phyloP scores from a whole-genome alignment of 2,329 filamentous ascomycete species.

The Neodidymelliopsis sp. region DNA sequence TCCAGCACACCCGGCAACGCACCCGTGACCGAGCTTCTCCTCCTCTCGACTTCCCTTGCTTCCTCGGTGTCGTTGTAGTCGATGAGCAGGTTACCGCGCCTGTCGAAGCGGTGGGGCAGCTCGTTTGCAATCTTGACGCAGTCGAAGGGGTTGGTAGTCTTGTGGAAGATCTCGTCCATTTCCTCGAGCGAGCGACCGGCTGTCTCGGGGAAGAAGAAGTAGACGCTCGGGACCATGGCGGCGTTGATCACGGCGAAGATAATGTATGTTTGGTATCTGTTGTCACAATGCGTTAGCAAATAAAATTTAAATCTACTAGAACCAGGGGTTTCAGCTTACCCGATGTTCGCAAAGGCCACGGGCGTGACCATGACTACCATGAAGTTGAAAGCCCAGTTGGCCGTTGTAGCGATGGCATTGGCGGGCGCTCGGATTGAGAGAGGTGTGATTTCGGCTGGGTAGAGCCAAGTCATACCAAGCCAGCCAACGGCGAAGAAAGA shows the following conservation, averaged over 20 bases:
- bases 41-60: conserved; percentile 36
- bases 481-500: conserved; percentile 90
- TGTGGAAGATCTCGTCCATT: conserved; percentile 69
- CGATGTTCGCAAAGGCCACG: conserved; percentile 64
- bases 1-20: conserved; percentile 12
- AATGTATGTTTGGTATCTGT: conserved; percentile 65
- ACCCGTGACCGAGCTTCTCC: conserved; percentile 38
- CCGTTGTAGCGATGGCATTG: conserved; percentile 85
- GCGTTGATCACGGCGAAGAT: conserved; percentile 65
- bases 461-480: conserved; percentile 70
- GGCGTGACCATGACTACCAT: conserved; percentile 73
- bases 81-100: conserved; percentile 64
- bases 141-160: conserved; percentile 58
- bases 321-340: too few species aligned
- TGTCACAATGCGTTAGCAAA: too few species aligned
- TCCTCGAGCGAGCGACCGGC: conserved; percentile 55
- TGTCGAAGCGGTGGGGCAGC: conserved; percentile 64
- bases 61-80: conserved; percentile 55
- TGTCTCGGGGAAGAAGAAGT: conserved; percentile 69
- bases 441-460: conserved; percentile 81
- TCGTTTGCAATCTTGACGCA: conserved; percentile 60
- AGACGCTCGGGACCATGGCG: conserved; percentile 63
- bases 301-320: too few species aligned
- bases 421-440: conserved; percentile 87
- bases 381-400: conserved; percentile 59